Evolutionary conservation across 2,329 filamentous ascomycete genomes (phyloP), one percentile per base, ranked within the genome.

Genomic region (Emergomyces pasteurianus): DNA sequence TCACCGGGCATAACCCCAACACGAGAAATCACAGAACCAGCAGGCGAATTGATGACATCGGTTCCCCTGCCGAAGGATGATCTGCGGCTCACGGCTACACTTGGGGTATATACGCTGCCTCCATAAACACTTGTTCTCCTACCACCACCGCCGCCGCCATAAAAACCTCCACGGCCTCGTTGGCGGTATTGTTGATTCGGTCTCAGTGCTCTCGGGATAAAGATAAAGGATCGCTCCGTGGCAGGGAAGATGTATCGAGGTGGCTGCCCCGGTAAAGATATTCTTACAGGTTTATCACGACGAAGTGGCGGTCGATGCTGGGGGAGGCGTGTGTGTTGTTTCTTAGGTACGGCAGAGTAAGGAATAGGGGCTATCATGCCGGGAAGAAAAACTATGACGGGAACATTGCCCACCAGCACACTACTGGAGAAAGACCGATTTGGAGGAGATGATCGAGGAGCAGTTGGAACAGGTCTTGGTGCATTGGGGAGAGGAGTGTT

Each of bases 231-330:
- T 65, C 94, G 82, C 68, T 96, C 92, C 54, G 84, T 81, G 1
- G 91, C 88, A 6, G 94, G 94, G 75, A 94, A 96, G 63, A 96
- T 92, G 74, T 96, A 96, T 64, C 89, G 85, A 42, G 90, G 89
- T 14, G 85, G 79, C 64, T 88, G 83, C 34, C 88, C 82, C 1
- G 94, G 92, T 49, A 99, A 80, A 9, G 91, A 96, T 66, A 99
- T 90, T 58, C 94, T 87, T 47, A 97, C 94, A 8, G 94, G 94
- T 73, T 97, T 99, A 77, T 99, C 94, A 68, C 94, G 87, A 64
- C 94, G 88, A 56, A 99, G 82, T 58, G 94, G 94, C 23, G 94
- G 94, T 26, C 94, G 86, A 74, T 97, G 94, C 71, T 97, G 90
- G 23, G 94, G 94, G 56, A 99, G 83, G 67, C 92, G 91, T 47